Conservation (phyloP, 2,329 filamentous ascomycete species). For the Remersonia thermophila region DNA sequence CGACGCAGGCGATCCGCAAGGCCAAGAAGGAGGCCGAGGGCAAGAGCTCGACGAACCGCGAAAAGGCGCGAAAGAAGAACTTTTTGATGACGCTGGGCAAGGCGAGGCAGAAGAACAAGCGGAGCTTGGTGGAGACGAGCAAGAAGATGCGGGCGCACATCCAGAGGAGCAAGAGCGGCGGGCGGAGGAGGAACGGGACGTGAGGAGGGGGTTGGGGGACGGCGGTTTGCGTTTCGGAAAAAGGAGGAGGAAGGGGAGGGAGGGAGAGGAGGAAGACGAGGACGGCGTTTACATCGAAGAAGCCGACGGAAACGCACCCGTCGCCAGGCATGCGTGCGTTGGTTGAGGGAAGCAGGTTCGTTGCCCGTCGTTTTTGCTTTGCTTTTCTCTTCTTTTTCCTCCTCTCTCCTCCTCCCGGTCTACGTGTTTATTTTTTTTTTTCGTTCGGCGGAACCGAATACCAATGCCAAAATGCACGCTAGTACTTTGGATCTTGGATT, state of each 20-base stretch:
- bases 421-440: too few species aligned
- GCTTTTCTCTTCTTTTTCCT: too few species aligned
- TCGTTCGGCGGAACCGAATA: neutral
- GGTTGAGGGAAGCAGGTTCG: too few species aligned
- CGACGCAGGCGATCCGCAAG: slow-evolving; percentile 70
- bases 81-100: slow-evolving; percentile 97
- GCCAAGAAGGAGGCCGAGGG: slow-evolving; percentile 79
- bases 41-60: slow-evolving; percentile 94
- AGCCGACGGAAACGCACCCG: too few species aligned
- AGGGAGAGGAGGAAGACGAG: too few species aligned
- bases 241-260: neutral
- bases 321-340: too few species aligned
- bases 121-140: slow-evolving; percentile 75
- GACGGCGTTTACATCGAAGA: too few species aligned
- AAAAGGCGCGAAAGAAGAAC: slow-evolving; percentile 96
- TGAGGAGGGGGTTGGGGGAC: neutral
- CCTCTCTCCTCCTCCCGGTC: too few species aligned
- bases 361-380: too few species aligned
- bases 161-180: slow-evolving; percentile 71
- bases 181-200: slow-evolving; percentile 58
- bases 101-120: slow-evolving; percentile 89
- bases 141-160: slow-evolving; percentile 73
- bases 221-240: neutral
- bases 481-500: too few species aligned
- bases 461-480: too few species aligned